Base-by-base conservation (phyloP, 1,284 basidiomycete genomes). In the Sanguinoderma infundibulare region DNA sequence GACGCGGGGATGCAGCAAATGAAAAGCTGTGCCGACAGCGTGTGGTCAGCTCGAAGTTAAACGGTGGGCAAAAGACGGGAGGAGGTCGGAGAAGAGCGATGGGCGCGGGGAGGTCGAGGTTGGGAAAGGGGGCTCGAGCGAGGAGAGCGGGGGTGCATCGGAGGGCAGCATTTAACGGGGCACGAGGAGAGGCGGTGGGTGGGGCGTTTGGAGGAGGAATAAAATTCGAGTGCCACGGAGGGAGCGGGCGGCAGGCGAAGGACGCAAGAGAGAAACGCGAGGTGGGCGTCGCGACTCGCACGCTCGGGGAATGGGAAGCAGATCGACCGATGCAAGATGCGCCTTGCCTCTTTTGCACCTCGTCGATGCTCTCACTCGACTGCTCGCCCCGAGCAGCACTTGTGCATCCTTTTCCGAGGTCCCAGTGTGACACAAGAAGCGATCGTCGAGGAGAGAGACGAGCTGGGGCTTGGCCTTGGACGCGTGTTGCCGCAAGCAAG, bases 361-460 rank as follows among this genome's bases (percentile, higher is more conserved):
- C 24, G 22, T 26, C 14, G 24, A 46, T 26, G 42, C 42, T 46
- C 24, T 46, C 42, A 46, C 28, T 6, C 42, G 28, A 46, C 9
- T 3, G 28, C 32, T 49, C 6, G 46, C 46, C 28, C 46, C 17
- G 12, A 10, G 24, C 15, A 49, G 28, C 30, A 49, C 3, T 14
- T 0, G 14, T 2, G n/a, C 24, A 20, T 47, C 26, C 34, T n/a
- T 46, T 26, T 36, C 42, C 54, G n/a, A 22, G 32, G 26, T 40
- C 39, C 30, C 49, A 50, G 17, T 14, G 7, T 52, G 38, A 44
- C 56, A 50, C 36, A 28, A 32, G 36, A 38, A 47, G 55, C 35
- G 42, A 58, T 58, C 50, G 56, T 53, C 39, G 50, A 51, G 44
- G 22, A 36, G 4, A 32, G 46, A n/a, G 2, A 15, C 28, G 46